Conservation (phyloP, 257 asterid genomes). For the Lantana camara region DNA sequence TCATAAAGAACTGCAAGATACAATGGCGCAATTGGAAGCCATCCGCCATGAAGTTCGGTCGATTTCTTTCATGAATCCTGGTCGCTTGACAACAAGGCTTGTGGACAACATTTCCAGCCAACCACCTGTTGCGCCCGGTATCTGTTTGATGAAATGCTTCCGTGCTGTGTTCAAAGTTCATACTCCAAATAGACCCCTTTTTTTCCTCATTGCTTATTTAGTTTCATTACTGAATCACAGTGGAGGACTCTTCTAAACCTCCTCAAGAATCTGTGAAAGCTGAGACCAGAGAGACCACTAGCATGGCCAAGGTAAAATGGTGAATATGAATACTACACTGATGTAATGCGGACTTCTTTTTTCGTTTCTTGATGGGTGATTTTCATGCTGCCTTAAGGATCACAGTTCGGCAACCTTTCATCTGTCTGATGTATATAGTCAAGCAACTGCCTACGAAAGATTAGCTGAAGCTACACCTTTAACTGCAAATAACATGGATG, state of each 20-base stretch:
- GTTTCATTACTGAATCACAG: slow-evolving; percentile 28
- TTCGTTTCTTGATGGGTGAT: slow-evolving; percentile 12
- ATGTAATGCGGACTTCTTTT: background rate
- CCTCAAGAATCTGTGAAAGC: slow-evolving; percentile 33
- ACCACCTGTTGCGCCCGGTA: slow-evolving; percentile 44
- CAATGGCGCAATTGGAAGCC: slow-evolving; percentile 84
- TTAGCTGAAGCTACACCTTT: slow-evolving; percentile 54
- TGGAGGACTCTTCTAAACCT: slow-evolving; percentile 40
- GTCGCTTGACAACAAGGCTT: slow-evolving; percentile 66
- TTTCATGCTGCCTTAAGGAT: slow-evolving; percentile 44
- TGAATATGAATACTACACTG: background rate
- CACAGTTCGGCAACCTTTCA: slow-evolving; percentile 36
- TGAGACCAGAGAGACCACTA: slow-evolving; percentile 33
- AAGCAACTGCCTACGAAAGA: slow-evolving; percentile 62
- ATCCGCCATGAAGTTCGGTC: slow-evolving; percentile 81
- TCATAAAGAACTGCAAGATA: slow-evolving; percentile 88
- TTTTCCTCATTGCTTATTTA: slow-evolving; percentile 8
- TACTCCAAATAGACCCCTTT: background rate
- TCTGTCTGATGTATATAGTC: slow-evolving; percentile 56
- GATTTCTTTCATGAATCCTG: slow-evolving; percentile 73
- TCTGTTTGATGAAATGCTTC: slow-evolving; percentile 17
- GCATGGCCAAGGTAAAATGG: slow-evolving; percentile 49
- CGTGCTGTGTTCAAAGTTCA: slow-evolving; percentile 16
- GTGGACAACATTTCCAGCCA: slow-evolving; percentile 59
- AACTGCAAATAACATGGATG: slow-evolving; percentile 41